Evolutionary conservation across 2,329 filamentous ascomycete species (phyloP), one percentile per base, ranked within the genome.

Genomic region (Coniochaeta ligniaria): DNA sequence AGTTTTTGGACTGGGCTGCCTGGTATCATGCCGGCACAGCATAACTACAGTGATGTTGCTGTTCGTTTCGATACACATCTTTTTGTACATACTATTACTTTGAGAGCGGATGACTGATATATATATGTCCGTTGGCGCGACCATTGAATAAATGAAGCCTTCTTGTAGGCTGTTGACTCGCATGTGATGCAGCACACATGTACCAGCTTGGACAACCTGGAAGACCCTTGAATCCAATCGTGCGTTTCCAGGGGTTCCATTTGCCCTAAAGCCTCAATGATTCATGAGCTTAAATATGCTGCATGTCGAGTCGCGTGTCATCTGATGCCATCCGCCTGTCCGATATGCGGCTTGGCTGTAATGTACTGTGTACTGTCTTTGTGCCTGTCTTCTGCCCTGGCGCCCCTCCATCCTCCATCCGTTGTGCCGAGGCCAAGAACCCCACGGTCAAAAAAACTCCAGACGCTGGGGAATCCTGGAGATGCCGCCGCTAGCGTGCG

Each of bases 201-300:
- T n/a, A n/a, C n/a, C n/a, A n/a, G n/a, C n/a, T n/a, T n/a, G n/a
- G n/a, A n/a, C n/a, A n/a, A n/a, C n/a, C n/a, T n/a, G 38, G 5
- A 20, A n/a, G 6, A 52, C 47, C 22, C 24, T 52, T 52, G 22
- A 20, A 52, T 3, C 47, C 47, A 31, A 52, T 52, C 22, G 47
- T 28, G 20, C 17, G 24, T n/a, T 16, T 5, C 22, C 14, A 28
- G 47, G 56, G 28, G 22, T 60, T 62, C 62, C 62, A 36, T 63
- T 61, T 59, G 57, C 60, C 62, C 62, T 63, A 63, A 63, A 33
- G 47, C 62, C 62, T 60, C n/a, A n/a, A n/a, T n/a, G n/a, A n/a
- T n/a, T n/a, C 62, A 60, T 60, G 26, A 52, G 47, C 47, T 52
- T 52, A 52, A 52, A 52, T 16, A 52, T 24, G n/a, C 24, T 52